Percentiles rank a stretch among this genome's conserved stretches.
Conservation (phyloP, 2,329 filamentous ascomycete species). For the Colletotrichum limetticola region DNA sequence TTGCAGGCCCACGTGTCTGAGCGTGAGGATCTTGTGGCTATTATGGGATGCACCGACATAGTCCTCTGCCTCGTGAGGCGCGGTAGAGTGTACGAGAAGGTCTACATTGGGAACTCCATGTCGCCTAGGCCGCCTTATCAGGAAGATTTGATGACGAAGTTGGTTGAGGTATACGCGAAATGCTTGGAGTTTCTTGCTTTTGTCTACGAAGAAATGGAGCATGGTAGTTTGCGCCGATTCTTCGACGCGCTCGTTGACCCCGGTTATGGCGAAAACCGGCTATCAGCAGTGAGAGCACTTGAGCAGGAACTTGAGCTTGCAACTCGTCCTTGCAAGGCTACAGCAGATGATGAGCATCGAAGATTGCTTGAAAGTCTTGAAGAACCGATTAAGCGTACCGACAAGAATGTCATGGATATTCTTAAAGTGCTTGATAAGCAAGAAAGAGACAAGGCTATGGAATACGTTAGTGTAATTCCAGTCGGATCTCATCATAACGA, state of each 20-base stretch:
- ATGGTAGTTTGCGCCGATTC: fast-evolving
- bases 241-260: background rate
- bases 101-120: background rate
- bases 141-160: background rate
- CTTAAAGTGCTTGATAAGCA: background rate
- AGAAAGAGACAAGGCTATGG: background rate
- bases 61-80: background rate
- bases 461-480: background rate
- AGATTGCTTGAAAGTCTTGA: background rate
- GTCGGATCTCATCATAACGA: background rate
- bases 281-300: background rate
- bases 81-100: background rate
- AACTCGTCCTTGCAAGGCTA: background rate
- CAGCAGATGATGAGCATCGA: background rate
- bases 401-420: background rate
- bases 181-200: background rate
- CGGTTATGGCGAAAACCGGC: background rate
- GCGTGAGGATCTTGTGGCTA: background rate
- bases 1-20: background rate
- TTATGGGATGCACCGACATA: background rate
- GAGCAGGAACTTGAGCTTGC: background rate
- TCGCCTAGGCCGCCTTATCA: background rate
- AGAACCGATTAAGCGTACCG: background rate
- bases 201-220: background rate
- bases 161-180: background rate